These are phyloP conservation scores for Blastobotrys petasosporus DNA, from an alignment of 1,139 yeast species.

Conservation along the genomic window DNA sequence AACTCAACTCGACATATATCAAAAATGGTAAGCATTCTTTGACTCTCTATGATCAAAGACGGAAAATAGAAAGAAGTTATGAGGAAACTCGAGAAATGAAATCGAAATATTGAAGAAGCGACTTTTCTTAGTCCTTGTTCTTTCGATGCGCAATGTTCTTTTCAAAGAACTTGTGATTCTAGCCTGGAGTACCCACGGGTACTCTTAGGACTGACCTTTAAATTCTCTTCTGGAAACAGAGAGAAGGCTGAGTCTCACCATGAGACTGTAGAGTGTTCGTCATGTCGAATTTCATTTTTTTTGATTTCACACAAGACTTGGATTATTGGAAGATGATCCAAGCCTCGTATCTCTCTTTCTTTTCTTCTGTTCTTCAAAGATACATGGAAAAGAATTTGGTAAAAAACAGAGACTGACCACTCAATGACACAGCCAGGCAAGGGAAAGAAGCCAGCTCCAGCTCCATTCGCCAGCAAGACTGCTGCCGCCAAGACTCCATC, in stretches of 20 bases:
- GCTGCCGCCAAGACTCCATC: constrained; percentile 34
- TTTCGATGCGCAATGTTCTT: no score
- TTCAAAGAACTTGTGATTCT: no score
- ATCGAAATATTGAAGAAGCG: background rate
- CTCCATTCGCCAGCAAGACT: constrained; percentile 60
- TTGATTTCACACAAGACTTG: no score
- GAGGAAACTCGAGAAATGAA: no score
- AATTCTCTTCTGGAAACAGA: background rate
- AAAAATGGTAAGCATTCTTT: constrained; percentile 1
- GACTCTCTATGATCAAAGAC: background rate
- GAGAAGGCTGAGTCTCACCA: constrained; percentile 9
- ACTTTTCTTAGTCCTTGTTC: background rate
- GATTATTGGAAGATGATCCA: no score
- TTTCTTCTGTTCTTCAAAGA: no score
- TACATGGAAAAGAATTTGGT: background rate
- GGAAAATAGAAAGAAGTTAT: background rate
- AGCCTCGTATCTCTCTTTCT: no score
- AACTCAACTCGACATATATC: background rate
- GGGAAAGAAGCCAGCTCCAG: constrained; percentile 80
- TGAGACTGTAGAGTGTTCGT: constrained; percentile 11
- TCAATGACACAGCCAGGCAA: constrained; percentile 81
- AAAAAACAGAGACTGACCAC: constrained; percentile 31
- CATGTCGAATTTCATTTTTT: no score
- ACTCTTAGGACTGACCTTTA: no score
- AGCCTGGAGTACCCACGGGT: no score